These are phyloP conservation scores for Aspergillus pseudonomiae DNA, from an alignment of 2,329 filamentous ascomycete genomes.

Conservation along the genomic window DNA sequence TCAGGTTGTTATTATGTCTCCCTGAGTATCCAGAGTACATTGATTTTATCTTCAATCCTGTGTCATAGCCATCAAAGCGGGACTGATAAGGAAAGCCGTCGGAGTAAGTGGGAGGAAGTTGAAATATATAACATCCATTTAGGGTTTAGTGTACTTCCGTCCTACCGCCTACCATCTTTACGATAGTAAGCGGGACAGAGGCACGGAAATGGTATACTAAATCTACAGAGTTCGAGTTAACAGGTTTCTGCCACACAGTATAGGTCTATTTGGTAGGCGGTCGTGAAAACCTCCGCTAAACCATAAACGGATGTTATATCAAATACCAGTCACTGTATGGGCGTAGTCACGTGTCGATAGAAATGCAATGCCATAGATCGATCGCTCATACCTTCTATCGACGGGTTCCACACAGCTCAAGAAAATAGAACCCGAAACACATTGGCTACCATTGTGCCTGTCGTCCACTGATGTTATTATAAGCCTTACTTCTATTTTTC, in stretches of 20 bases:
- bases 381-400: neutral
- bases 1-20: neutral
- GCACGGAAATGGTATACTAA: no score
- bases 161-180: no score
- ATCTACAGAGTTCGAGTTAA: no score
- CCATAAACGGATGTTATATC: no score
- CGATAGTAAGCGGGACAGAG: no score
- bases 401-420: neutral
- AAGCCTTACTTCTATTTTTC: neutral
- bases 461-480: neutral
- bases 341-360: constrained; percentile 23
- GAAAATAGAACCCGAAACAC: neutral
- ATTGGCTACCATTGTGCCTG: neutral
- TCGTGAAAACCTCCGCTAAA: no score
- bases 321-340: no score
- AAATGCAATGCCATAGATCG: neutral
- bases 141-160: no score
- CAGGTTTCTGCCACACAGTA: no score
- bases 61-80: neutral
- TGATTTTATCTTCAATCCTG: neutral
- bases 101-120: no score
- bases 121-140: no score
- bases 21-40: neutral
- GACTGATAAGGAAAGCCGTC: neutral
- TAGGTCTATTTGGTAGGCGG: no score